A percentile compares a stretch with the other conserved stretches of the same genome.
Conservation (phyloP, 768 basidiomycete species). For the Serendipita sp. region DNA sequence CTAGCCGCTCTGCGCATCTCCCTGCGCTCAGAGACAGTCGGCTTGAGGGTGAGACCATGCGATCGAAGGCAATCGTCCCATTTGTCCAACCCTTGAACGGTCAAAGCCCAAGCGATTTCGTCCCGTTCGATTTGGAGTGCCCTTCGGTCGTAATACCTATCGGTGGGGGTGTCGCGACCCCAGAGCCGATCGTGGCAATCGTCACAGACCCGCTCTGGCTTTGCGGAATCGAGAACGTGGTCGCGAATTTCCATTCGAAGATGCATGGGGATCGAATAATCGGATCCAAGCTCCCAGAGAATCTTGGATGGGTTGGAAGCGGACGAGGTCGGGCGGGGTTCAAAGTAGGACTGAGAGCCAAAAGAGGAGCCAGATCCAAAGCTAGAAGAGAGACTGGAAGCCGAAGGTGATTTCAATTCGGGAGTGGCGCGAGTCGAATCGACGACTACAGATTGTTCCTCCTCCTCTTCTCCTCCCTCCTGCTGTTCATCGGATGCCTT, state of each 20-base stretch:
- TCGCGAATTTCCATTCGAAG: background rate
- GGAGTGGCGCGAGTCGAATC: background rate
- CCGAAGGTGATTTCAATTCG: background rate
- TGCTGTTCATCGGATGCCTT: background rate
- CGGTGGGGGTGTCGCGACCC: background rate
- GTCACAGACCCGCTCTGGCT: background rate
- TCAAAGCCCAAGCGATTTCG: constrained; percentile 1
- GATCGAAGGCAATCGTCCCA: background rate
- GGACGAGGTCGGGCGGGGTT: background rate
- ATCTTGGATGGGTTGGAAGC: background rate
- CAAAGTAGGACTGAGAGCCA: background rate
- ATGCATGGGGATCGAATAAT: background rate
- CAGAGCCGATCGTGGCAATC: background rate
- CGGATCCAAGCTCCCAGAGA: background rate
- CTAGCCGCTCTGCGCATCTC: background rate
- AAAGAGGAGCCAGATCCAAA: background rate
- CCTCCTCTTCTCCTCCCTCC: background rate
- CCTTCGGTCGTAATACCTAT: background rate
- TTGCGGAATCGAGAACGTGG: background rate
- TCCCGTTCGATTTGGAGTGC: background rate
- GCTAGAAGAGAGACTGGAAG: background rate
- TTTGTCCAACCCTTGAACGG: background rate
- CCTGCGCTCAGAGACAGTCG: background rate
- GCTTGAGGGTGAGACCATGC: background rate
- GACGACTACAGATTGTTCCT: background rate